Base-by-base conservation (phyloP, 2,329 filamentous ascomycete species). In the Aureobasidium sp. region DNA sequence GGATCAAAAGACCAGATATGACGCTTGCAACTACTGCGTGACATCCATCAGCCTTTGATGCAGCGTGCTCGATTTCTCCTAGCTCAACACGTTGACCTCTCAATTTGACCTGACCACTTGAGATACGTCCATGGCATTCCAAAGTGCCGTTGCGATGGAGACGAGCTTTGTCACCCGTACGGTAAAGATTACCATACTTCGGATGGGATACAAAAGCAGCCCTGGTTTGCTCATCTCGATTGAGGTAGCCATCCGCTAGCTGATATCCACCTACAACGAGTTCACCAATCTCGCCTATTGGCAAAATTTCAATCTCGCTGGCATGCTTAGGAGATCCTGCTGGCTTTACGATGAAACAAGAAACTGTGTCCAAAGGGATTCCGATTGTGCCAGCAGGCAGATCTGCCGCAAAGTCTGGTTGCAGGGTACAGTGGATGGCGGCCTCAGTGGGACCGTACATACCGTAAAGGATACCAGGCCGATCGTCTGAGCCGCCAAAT, bases 401-500 rank as follows among this genome's bases (percentile, higher is more conserved):
- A 25, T 74, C 72, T 5, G 79, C 77, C 6, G 75, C 70, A 67
- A 95, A 86, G 0, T 78, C 76, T 0, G 86, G 77, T 65, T 90
- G 86, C 5, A 94, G 74, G 0, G 90, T 95, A 71, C 90, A 97
- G 71, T 97, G 92, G 62, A 97, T 96, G 0, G 91, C 85, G 8
- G 90, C 90, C 75, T 97, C 92, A 0, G 92, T 97, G 1, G 92
- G 92, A 0, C 92, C 92, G 70, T 97, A 97, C 91, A 96, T 96
- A 37, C 87, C 92, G 82, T 90, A 92, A 0, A 97, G 79, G 47
- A 96, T 85, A 66, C 88, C 86, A 2, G 77, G 71, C 8, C 74
- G 75, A 0, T 69, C 70, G 0, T 73, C 69, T 10, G 78, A 76
- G 2, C 84, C 84, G 6, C 90, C 91, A 77, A 94, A 97, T 69